These are phyloP conservation scores for Carex arenaria DNA, from an alignment of 202 grass and related monocot genomes.

Conservation along the genomic window DNA sequence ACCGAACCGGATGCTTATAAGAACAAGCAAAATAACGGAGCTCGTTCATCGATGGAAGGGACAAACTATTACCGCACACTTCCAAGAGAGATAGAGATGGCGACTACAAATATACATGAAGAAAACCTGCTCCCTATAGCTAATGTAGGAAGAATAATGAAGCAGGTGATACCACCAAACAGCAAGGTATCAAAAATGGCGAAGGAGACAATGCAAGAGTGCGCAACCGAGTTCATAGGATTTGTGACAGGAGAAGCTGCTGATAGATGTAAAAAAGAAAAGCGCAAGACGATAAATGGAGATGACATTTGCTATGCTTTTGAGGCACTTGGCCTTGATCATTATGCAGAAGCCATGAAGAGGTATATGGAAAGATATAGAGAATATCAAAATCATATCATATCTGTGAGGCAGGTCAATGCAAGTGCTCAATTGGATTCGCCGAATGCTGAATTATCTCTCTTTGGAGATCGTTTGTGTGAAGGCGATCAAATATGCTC, in stretches of 20 bases:
- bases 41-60: neutral
- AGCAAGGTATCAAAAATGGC: slow-evolving; percentile 77
- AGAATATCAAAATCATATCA: slow-evolving; percentile 40
- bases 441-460: slow-evolving; percentile 42
- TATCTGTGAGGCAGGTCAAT: slow-evolving; percentile 23
- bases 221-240: slow-evolving; percentile 74
- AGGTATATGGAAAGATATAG: slow-evolving; percentile 67
- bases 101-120: neutral
- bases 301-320: slow-evolving; percentile 79
- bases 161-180: slow-evolving; percentile 49
- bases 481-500: neutral
- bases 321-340: slow-evolving; percentile 58
- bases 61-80: neutral
- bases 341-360: slow-evolving; percentile 65
- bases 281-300: slow-evolving; percentile 77
- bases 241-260: slow-evolving; percentile 81
- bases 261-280: slow-evolving; percentile 52
- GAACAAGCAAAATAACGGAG: neutral
- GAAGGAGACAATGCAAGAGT: slow-evolving; percentile 84
- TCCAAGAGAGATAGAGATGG: neutral
- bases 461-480: slow-evolving; percentile 32
- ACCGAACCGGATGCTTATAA: slow-evolving; percentile 17
- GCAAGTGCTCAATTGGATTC: slow-evolving; percentile 26
- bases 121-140: slow-evolving; percentile 69
- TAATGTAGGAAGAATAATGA: slow-evolving; percentile 86